phyloP scores from a whole-genome alignment of 805 yeast species.

The Hemisphaericaspora nanyangensis region DNA sequence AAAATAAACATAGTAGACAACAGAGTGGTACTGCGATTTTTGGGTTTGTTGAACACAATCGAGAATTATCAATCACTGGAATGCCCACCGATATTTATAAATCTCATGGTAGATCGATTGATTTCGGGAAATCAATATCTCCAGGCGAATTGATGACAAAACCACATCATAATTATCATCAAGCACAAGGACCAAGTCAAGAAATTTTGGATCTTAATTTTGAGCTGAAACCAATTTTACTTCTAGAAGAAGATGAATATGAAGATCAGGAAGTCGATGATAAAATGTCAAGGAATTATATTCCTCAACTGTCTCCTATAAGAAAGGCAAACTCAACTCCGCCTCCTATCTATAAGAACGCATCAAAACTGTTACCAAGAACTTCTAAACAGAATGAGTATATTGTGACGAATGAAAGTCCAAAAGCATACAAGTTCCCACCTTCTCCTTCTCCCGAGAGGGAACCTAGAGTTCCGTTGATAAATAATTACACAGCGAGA shows the following conservation, averaged over 20 bases:
- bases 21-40: conserved; percentile 79
- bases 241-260: conserved; percentile 27
- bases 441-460: conserved; percentile 29
- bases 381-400: conserved; percentile 32
- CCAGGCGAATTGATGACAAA: conserved; percentile 25
- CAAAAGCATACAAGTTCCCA: conserved; percentile 57
- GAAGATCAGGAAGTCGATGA: conserved; percentile 13
- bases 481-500: conserved; percentile 37
- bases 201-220: conserved; percentile 11
- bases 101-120: conserved; percentile 11
- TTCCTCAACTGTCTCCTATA: conserved; percentile 6
- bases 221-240: conserved; percentile 19
- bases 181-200: background rate
- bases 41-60: conserved; percentile 64
- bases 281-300: conserved; percentile 2
- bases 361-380: conserved; percentile 1
- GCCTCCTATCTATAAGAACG: conserved; percentile 2
- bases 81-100: conserved; percentile 19
- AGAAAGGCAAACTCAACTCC: conserved; percentile 3
- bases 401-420: conserved; percentile 43
- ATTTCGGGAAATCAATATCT: conserved; percentile 27
- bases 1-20: conserved; percentile 50
- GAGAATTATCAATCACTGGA: conserved; percentile 60
- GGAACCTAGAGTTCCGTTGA: background rate
- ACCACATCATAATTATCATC: background rate